Evolutionary conservation across 2,329 filamentous ascomycete species (phyloP).

Genomic region (Microsporum canis): DNA sequence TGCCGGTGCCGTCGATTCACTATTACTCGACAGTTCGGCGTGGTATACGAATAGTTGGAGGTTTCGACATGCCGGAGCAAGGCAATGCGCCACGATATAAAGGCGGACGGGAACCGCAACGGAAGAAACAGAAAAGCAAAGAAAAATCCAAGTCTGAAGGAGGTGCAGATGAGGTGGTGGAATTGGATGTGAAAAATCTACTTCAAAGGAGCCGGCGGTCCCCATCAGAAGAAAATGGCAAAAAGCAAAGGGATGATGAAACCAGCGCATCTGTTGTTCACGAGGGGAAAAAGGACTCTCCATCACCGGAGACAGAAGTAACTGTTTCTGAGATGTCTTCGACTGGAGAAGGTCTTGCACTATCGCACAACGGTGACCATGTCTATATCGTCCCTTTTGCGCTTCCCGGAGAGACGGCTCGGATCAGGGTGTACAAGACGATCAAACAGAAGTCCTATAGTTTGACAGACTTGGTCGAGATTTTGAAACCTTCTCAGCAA

Average conservation of each 20-base stretch:
- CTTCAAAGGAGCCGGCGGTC: constrained; percentile 21
- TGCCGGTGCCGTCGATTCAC: not conserved
- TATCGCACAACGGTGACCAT: constrained; percentile 53
- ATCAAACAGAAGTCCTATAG: constrained; percentile 55
- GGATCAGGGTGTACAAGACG: constrained; percentile 68
- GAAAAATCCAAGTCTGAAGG: constrained; percentile 4
- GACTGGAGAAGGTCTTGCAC: constrained; percentile 78
- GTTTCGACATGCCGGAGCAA: not conserved
- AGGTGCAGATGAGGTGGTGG: constrained; percentile 51
- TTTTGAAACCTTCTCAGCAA: constrained; percentile 59
- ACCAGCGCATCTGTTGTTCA: constrained; percentile 16
- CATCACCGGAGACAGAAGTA: constrained; percentile 65
- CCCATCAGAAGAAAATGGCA: constrained; percentile 6
- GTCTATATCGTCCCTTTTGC: constrained; percentile 84
- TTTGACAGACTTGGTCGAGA: constrained; percentile 68
- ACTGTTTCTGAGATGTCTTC: constrained; percentile 76
- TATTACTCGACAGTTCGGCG: not conserved
- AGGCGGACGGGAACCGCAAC: not conserved
- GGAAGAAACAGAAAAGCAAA: constrained; percentile 10
- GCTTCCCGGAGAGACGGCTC: constrained; percentile 70
- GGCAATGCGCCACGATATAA: not conserved
- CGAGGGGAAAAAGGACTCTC: constrained; percentile 44
- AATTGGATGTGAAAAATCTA: constrained; percentile 46
- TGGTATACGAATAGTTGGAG: not conserved
- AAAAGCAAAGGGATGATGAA: constrained; percentile 19